Evolutionary conservation across 2,329 filamentous ascomycete species (phyloP).

Genomic region (Byssothecium circinans): DNA sequence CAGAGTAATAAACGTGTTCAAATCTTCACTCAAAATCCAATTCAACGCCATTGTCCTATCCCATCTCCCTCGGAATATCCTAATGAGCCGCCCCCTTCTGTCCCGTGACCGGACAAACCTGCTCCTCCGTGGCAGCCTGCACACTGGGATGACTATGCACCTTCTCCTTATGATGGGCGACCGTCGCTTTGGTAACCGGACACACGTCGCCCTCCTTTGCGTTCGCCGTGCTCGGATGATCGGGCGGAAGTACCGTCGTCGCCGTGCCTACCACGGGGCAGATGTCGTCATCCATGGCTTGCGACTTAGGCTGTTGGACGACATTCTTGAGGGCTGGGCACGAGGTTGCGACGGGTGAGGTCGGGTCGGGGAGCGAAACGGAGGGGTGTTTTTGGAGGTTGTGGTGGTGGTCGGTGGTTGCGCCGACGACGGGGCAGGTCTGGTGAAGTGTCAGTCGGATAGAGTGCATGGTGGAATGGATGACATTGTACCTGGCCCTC

Average conservation of each 20-base stretch:
- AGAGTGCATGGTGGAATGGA: background rate
- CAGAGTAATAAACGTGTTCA: too few species aligned
- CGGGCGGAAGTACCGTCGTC: constrained; percentile 45
- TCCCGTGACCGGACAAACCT: constrained; percentile 49
- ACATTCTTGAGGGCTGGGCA: constrained; percentile 48
- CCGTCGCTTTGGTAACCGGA: constrained; percentile 49
- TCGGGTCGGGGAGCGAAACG: constrained; percentile 28
- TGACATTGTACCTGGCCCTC: constrained; percentile 45
- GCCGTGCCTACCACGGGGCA: constrained; percentile 51
- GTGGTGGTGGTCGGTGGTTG: constrained; percentile 50
- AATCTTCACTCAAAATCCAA: too few species aligned
- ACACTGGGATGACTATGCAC: constrained; percentile 46
- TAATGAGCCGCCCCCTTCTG: constrained; percentile 26
- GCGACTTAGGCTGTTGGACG: constrained; percentile 38
- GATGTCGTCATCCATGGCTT: constrained; percentile 47
- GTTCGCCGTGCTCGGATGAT: constrained; percentile 45
- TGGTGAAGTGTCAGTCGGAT: background rate
- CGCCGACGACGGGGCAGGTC: constrained; percentile 50
- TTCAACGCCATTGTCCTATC: too few species aligned
- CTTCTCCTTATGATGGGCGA: constrained; percentile 49
- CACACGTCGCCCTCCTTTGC: constrained; percentile 45
- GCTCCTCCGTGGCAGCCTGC: constrained; percentile 38
- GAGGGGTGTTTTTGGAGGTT: constrained; percentile 47
- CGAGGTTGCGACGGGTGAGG: constrained; percentile 35
- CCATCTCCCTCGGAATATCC: too few species aligned